Evolutionary conservation across 257 asterid genomes (phyloP).

Genomic region (Nicotiana noctiflora): DNA sequence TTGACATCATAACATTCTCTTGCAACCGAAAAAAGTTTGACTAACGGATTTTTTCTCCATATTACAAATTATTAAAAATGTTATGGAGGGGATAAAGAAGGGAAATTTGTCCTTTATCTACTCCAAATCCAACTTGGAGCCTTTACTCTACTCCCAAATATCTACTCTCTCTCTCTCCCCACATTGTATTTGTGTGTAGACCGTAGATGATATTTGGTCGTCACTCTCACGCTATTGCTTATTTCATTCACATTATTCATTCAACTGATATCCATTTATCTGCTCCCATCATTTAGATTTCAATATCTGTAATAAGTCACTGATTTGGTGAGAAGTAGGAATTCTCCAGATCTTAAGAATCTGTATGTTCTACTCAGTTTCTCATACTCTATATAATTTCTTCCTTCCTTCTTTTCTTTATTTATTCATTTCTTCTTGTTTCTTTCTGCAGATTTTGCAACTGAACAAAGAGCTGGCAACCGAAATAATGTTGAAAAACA

Average conservation of each 20-base stretch:
- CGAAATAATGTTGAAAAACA: too few relatives aligned
- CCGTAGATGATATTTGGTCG: too few relatives aligned
- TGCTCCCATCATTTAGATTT: neutral
- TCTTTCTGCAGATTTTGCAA: neutral
- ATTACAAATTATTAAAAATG: neutral
- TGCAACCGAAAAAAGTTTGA: neutral
- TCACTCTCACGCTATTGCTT: constrained; percentile 28
- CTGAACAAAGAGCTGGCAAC: neutral
- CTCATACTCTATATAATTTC: too few relatives aligned
- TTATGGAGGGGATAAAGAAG: neutral
- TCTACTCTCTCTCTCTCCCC: neutral
- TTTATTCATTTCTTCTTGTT: neutral
- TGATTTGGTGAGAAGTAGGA: neutral
- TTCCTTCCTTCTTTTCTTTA: neutral
- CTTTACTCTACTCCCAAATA: too few relatives aligned
- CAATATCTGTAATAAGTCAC: neutral
- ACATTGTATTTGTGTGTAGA: neutral
- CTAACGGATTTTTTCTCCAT: neutral
- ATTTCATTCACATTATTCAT: constrained; percentile 24
- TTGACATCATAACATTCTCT: neutral
- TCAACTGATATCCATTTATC: neutral
- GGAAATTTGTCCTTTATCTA: neutral
- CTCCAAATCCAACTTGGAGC: neutral
- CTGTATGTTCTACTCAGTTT: neutral
- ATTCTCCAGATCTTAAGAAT: neutral